Evolutionary conservation across 176 grass and related monocot species (phyloP), one percentile per base, ranked within the genome.

Genomic region (Calamus simplicifolius): DNA sequence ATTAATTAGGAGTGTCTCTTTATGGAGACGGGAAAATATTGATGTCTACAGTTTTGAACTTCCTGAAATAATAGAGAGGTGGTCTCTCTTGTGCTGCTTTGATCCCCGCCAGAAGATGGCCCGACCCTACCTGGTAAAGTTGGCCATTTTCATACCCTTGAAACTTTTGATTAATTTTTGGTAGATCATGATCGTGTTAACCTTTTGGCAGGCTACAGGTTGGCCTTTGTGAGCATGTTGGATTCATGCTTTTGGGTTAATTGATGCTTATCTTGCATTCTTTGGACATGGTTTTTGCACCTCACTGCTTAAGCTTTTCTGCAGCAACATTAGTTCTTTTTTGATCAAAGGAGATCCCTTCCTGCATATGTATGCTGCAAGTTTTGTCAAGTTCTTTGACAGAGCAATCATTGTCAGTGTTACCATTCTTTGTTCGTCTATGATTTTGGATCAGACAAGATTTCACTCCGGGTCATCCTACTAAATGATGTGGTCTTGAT

Each of bases 71-170:
- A 49, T 65, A 66, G 50, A 31, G 23, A 29, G 13, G 51, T 56
- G 51, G 55, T 57, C 18, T 56, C 18, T 56, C 43, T 66, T 48
- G 56, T n/a, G 25, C 60, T 63, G 29, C 48, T 55, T 26, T 57
- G 55, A 64, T 57, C 17, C 49, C 19, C 65, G 43, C 61, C 23
- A 59, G 68, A 62, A 48, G 61, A 26, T 8, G 23, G 19, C 53
- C 57, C 54, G 5, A 56, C 55, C 73, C 62, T 53, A 55, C 59
- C 61, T 54, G 62, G 58, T 77, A 82, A 81, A 65, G 54, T 69
- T 67, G 21, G 21, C 21, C 21, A 23, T 49, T 59, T 82, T 62
- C 38, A 7, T 68, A 27, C 21, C n/a, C 2, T 60, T 61, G 28
- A 61, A 68, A 55, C 8, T 23, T 49, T 49, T 63, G 48, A 35